Evolutionary conservation across 1,284 basidiomycete genomes (phyloP).

Genomic region (Moesziomyces sp.): DNA sequence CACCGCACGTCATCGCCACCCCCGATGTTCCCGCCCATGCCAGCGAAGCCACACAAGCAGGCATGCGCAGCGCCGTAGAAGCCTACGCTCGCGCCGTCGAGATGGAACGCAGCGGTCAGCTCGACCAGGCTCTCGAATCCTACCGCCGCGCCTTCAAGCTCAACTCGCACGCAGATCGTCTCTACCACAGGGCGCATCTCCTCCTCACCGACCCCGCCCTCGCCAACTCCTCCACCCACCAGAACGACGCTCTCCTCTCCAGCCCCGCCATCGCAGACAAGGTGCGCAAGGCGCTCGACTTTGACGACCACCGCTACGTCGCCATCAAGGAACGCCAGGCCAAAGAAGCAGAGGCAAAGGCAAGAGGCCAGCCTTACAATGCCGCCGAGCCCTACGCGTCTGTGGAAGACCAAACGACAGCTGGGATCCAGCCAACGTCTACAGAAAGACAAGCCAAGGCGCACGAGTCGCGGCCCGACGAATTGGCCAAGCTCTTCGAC

Average conservation of each 20-base stretch:
- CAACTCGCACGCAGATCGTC: slow-evolving; percentile 49
- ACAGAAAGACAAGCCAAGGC: slow-evolving; percentile 3
- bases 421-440: neutral
- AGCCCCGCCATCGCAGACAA: slow-evolving; percentile 52
- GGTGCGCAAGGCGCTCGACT: slow-evolving; percentile 48
- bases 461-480: slow-evolving; percentile 26
- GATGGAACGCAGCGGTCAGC: slow-evolving; percentile 51
- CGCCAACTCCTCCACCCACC: slow-evolving; percentile 23
- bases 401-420: neutral
- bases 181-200: slow-evolving; percentile 55
- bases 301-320: slow-evolving; percentile 49
- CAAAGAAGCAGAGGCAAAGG: slow-evolving; percentile 27
- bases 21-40: slow-evolving; percentile 24
- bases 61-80: slow-evolving; percentile 50
- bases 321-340: slow-evolving; percentile 48
- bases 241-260: slow-evolving; percentile 39
- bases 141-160: slow-evolving; percentile 60
- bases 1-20: slow-evolving; percentile 27
- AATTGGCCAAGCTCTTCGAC: slow-evolving; percentile 42
- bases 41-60: slow-evolving; percentile 26
- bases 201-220: slow-evolving; percentile 43
- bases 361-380: slow-evolving; percentile 17
- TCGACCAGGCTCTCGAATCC: slow-evolving; percentile 48
- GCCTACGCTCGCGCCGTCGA: slow-evolving; percentile 55
- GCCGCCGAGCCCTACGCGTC: neutral